Percentiles rank a stretch among this genome's conserved stretches.
These are phyloP conservation scores for Eremothecium cymbalariae DNA, from an alignment of 1,139 yeast species.

Conservation along the genomic window DNA sequence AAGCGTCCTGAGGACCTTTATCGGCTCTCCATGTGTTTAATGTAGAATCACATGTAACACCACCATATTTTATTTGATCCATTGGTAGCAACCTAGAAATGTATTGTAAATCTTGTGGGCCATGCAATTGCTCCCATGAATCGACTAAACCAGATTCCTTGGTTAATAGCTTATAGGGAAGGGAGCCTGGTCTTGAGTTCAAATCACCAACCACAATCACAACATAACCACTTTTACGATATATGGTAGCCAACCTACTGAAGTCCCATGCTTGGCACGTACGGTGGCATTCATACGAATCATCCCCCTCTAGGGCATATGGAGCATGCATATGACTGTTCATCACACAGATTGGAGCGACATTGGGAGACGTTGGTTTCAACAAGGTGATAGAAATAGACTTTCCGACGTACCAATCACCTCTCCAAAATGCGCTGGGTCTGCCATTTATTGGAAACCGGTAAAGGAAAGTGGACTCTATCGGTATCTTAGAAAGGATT, in stretches of 20 bases:
- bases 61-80: constrained; percentile 65
- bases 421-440: constrained; percentile 86
- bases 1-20: constrained; percentile 63
- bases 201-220: constrained; percentile 89
- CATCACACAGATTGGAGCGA: constrained; percentile 61
- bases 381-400: constrained; percentile 71
- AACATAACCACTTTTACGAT: constrained; percentile 69
- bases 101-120: constrained; percentile 35
- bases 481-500: constrained; percentile 74
- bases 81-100: constrained; percentile 49
- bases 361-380: constrained; percentile 40
- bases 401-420: constrained; percentile 97
- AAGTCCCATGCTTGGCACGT: constrained; percentile 97
- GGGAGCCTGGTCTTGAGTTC: constrained; percentile 78
- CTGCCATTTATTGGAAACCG: constrained; percentile 90
- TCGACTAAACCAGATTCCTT: constrained; percentile 63
- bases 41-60: constrained; percentile 82
- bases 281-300: constrained; percentile 82
- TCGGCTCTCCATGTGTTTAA: constrained; percentile 78
- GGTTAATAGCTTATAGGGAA: constrained; percentile 71
- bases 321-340: constrained; percentile 99
- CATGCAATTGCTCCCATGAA: constrained; percentile 72
- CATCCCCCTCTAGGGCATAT: constrained; percentile 72
- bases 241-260: constrained; percentile 53
- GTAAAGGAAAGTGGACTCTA: constrained; percentile 65